Base-by-base conservation (phyloP, 306 rosid species). In the Vigna nakashimae region DNA sequence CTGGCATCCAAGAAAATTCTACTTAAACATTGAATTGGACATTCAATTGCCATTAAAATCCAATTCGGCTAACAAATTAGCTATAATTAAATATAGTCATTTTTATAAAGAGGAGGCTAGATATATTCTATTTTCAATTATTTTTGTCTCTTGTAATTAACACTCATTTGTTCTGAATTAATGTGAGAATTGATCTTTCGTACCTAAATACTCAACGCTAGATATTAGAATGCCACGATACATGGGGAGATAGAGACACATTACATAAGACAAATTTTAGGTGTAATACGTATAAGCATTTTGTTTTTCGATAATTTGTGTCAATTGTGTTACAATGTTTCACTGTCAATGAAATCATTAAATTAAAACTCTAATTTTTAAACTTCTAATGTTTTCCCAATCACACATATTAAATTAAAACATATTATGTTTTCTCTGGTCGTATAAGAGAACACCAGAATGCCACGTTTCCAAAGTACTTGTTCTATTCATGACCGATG, bases 401-500 rank as follows among this genome's bases (percentile, higher is more conserved):
- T 62, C 14, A 62, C 6, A 55, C 20, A n/a, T 18, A 22, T 50
- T 15, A 12, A 30, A 30, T 12, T 42, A n/a, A 45, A 51, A 70
- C 9, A 77, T 65, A 70, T 49, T 17, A 24, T 60, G 65, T 60
- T 59, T 79, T 51, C 36, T 24, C 49, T 11, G 10, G 52, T 69
- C 14, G 13, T 32, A 43, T 26, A 30, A 36, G 11, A 69, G 52
- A 68, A 17, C 10, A 22, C 26, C 8, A 76, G 28, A 69, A 46
- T 22, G 65, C 36, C 56, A 70, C 72, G 64, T 49, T 20, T 59
- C 43, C 18, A 5, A 60, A 49, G 65, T 49, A 48, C 56, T 70
- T 57, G 74, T 36, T 42, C 50, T 78, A 63, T 71, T 71, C 2
- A 50, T 79, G 57, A 51, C 60, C 18, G 24, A 62, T 50, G 67